Base-by-base conservation (phyloP, 257 asterid species). In the Salvia splendens region DNA sequence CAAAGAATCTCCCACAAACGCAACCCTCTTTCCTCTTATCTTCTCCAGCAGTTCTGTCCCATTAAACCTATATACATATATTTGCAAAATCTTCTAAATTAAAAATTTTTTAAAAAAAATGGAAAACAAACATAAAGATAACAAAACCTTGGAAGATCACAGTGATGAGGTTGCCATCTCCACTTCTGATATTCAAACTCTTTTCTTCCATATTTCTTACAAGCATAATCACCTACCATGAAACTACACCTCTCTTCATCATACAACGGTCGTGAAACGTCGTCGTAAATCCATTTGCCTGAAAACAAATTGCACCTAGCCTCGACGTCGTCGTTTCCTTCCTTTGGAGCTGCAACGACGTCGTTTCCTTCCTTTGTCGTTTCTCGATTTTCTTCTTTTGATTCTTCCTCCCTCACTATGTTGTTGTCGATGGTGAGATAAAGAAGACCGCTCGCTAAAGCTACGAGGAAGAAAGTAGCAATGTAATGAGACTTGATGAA, bases 1-100 rank as follows among this genome's bases (percentile, higher is more conserved):
- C 49, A 89, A 59, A 0, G 96, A 89, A 80, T 89, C 96, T 17
- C 96, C 96, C 2, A 85, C 91, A 63, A 69, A 87, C 3, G 87
- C 72, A 45, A 89, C 62, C 80, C 82, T 89, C 41, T 85, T 89
- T 8, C 88, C 88, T 53, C 88, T 75, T 49, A 86, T 24, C 77
- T 75, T 82, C 81, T 87, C 87, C 83, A 87, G 52, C 70, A 89
- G 38, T 15, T 69, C 41, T 1, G 70, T 79, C 3, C 84, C 93
- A 55, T 89, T 72, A 64, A 89, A 85, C 82, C 96, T 88, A 5
- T 33, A 33, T 33, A 5, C 2, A 33, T 33, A 3, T 33, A 33
- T 33, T 33, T 3, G 1, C 2, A 1, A 3, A 3, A 33, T 33
- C 5, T 33, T 33, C 4, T 5, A 1, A 32, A 32, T 32, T 32